Evolutionary conservation across 129 eudicot species (phyloP), one percentile per base, ranked within the genome.

Genomic region (Silybum marianum): DNA sequence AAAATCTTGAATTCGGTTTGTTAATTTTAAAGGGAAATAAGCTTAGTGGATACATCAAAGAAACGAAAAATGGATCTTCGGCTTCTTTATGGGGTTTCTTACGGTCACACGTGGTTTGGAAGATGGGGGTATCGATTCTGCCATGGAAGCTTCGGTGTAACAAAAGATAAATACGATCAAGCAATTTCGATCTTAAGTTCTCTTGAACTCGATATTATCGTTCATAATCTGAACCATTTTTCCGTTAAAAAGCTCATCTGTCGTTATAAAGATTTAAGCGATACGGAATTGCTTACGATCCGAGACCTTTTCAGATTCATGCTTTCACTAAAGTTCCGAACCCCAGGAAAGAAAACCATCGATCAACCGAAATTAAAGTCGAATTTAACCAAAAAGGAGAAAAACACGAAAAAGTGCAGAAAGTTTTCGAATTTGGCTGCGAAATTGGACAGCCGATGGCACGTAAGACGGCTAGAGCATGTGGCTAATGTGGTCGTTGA

Each of bases 381-480:
- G 26, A 60, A 46, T 77, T 28, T 23, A 25, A 44, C 16, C 65
- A 80, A 46, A 23, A 88, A 88, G 80, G 90, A 80, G 90, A 80
- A 48, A 90, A 88, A 75, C 40, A 80, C 36, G 4, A 46, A 32
- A 12, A 90, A 81, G 80, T 90, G 88, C 75, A 84, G 90, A 40
- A 95, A 92, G 39, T 95, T 95, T 62, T 74, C 93, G 7, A 86
- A 84, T 48, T 32, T 95, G 75, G 97, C 96, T 48, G 92, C 91
- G 9, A 89, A 86, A 39, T 73, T 90, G 87, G 97, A 95, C 71
- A 89, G 94, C 25, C 82, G 99, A 73, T 95, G 99, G 99, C 94
- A 93, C 0, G 89, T 86, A 14, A 90, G 80, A 79, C 81, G 99
- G 65, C 89, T 95, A 1, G 90, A 95, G 73, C 88, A 85, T 40